Percentiles rank a stretch among this genome's conserved stretches.
These are phyloP conservation scores for Tuber umbilicatum DNA, from an alignment of 495 filamentous ascomycete species.

Conservation along the genomic window DNA sequence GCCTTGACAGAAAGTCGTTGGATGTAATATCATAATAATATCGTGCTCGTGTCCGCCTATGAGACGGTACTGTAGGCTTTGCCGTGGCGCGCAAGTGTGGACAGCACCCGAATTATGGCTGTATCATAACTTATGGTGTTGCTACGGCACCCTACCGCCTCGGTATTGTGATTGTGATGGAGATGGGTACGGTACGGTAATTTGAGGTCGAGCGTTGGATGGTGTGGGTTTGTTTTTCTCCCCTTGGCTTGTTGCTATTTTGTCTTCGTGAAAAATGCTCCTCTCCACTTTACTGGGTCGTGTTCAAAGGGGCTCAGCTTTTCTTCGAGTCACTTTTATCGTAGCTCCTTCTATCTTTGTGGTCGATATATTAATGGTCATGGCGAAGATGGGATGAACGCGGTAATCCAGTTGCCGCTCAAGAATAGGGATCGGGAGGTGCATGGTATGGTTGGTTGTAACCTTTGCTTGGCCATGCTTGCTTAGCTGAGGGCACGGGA, in stretches of 20 bases:
- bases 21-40: neutral
- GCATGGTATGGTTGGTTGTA: neutral
- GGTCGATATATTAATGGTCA: neutral
- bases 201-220: neutral
- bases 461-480: neutral
- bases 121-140: neutral
- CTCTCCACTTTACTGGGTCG: neutral
- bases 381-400: neutral
- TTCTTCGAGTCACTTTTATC: neutral
- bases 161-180: neutral
- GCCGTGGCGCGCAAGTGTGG: neutral
- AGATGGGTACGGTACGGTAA: neutral
- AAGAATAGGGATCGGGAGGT: neutral
- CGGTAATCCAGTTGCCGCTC: neutral
- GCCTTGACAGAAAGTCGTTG: neutral
- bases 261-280: neutral
- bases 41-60: neutral
- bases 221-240: neutral
- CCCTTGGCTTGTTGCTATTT: neutral
- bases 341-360: neutral
- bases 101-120: too few relatives aligned
- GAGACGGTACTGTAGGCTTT: neutral
- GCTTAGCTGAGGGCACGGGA: neutral
- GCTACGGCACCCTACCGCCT: neutral
- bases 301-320: neutral